phyloP scores from a whole-genome alignment of 1,139 yeast genomes.

The Sugiyamaella novakii region DNA sequence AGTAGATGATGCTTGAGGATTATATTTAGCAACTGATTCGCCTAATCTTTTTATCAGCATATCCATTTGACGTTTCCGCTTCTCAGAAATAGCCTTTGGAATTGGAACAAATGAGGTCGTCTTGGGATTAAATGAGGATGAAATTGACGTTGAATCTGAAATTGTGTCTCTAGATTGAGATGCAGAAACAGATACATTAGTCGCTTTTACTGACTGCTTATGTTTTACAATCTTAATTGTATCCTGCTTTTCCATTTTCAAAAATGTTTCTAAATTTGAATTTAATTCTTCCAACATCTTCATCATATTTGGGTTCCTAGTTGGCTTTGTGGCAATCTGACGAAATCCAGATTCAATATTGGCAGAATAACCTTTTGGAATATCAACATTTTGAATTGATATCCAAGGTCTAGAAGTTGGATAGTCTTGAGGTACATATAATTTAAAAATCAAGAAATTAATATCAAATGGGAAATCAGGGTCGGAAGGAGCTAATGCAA shows the following conservation, averaged over 20 bases:
- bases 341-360: constrained; percentile 68
- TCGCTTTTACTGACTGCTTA: constrained; percentile 6
- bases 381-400: constrained; percentile 60
- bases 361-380: constrained; percentile 70
- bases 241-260: constrained; percentile 60
- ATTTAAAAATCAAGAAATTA: constrained; percentile 51
- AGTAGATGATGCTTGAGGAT: constrained; percentile 25
- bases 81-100: constrained; percentile 28
- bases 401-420: constrained; percentile 47
- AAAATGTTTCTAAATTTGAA: constrained; percentile 56
- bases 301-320: constrained; percentile 44
- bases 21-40: constrained; percentile 21
- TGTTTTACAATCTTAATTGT: constrained; percentile 53
- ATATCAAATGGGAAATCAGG: constrained; percentile 76
- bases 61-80: constrained; percentile 31
- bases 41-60: constrained; percentile 29
- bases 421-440: constrained; percentile 58
- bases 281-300: constrained; percentile 61
- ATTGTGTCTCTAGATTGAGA: background rate
- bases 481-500: constrained; percentile 53
- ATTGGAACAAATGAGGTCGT: constrained; percentile 30
- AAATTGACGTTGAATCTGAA: background rate
- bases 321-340: constrained; percentile 50
- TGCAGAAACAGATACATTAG: background rate
- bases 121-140: constrained; percentile 10